phyloP scores from a whole-genome alignment of 768 basidiomycete species.

The Rhizopogon salebrosus region DNA sequence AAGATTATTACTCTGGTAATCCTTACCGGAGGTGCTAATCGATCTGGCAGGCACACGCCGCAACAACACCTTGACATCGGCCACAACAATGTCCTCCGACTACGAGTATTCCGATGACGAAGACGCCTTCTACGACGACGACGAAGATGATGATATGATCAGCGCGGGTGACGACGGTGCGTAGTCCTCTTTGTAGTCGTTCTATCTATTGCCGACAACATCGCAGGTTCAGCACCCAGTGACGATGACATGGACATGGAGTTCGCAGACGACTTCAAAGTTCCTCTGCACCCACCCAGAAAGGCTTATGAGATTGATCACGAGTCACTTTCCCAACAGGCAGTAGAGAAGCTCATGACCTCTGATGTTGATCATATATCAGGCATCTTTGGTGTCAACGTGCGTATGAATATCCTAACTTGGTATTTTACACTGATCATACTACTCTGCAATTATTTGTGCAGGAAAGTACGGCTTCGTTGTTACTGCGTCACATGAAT shows the following conservation, averaged over 20 bases:
- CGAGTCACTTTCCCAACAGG: slow-evolving; percentile 63
- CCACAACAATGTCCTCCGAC: slow-evolving; percentile 51
- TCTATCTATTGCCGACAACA: slow-evolving; percentile 16
- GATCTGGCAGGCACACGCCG: background rate
- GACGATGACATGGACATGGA: slow-evolving; percentile 73
- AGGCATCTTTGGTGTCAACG: slow-evolving; percentile 84
- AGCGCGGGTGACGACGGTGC: slow-evolving; percentile 56
- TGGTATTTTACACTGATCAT: background rate
- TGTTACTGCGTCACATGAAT: slow-evolving; percentile 75
- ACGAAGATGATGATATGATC: slow-evolving; percentile 65
- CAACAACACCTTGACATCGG: slow-evolving; percentile 11
- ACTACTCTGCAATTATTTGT: slow-evolving; percentile 4
- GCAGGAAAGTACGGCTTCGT: slow-evolving; percentile 63
- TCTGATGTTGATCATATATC: slow-evolving; percentile 82
- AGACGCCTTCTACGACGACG: slow-evolving; percentile 61
- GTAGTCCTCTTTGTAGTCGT: slow-evolving; percentile 12
- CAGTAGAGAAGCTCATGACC: slow-evolving; percentile 75
- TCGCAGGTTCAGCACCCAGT: slow-evolving; percentile 34
- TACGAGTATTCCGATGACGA: slow-evolving; percentile 71
- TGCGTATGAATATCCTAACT: slow-evolving; percentile 38
- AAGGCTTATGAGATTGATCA: slow-evolving; percentile 87
- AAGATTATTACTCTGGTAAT: background rate
- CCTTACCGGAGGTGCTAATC: slow-evolving; percentile 1
- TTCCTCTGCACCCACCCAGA: slow-evolving; percentile 46
- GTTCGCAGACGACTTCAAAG: slow-evolving; percentile 59